Base-by-base conservation (phyloP, 306 rosid genomes). In the Lotus japonicus region DNA sequence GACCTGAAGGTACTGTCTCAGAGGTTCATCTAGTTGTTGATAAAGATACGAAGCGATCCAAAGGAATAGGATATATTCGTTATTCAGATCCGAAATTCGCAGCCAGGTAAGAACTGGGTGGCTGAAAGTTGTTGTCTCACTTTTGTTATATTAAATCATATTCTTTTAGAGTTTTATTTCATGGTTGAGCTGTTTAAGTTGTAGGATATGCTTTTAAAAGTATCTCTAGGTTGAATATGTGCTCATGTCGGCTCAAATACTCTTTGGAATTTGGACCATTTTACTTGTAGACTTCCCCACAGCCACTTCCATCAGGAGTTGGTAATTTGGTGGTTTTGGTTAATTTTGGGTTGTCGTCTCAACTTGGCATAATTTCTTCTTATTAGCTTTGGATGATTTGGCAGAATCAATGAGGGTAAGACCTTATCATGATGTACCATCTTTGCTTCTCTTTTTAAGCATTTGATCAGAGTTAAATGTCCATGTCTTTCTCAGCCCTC, bases 1-100 rank as follows among this genome's bases (percentile, higher is more conserved):
- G n/a, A n/a, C n/a, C n/a, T n/a, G n/a, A n/a, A n/a, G 99, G 99
- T 13, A 72, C 61, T 51, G 81, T 90, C 64, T 84, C 96, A 28
- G 68, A 85, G 83, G 95, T 85, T 71, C 97, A 94, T 80, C 42
- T 94, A 74, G 89, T 90, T 69, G 75, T 90, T 75, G 90, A 94
- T 80, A 90, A 83, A 82, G 84, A 82, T 62, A 88, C 90, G n/a
- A 88, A 89, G 48, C 81, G 87, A 5, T 86, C 94, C 70, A 91
- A 85, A 75, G 97, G 96, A 70, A 64, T 79, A 77, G 94, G 92
- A 50, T 91, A 84, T 73, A 61, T 88, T 75, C 89, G 39, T 58
- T 91, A 74, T 66, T 58, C 82, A 43, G 64, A 16, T 78, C 82
- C 89, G 28, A 88, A 86, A 72, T 81, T 66, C 57, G 94, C 94